Base-by-base conservation (phyloP, 345 rosid genomes). In the Populus alba region DNA sequence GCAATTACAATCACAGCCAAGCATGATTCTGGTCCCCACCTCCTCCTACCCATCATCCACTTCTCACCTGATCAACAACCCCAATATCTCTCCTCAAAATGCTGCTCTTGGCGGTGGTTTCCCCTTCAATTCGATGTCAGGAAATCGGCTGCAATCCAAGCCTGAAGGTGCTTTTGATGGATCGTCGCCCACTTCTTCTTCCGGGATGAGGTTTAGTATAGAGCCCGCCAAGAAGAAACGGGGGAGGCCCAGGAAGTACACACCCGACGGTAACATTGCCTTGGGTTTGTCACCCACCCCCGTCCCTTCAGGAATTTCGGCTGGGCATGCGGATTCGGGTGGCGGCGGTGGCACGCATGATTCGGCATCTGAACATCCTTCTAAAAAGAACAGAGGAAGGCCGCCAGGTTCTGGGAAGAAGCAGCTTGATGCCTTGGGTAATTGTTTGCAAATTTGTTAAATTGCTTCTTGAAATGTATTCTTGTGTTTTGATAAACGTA, bases 381-480 rank as follows among this genome's bases (percentile, higher is more conserved):
- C 86, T 29, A 97, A 97, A 87, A 87, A 87, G 68, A 85, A 87
- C 70, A 83, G 97, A 17, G 99, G 99, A 68, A 81, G 99, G 83
- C 99, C 99, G 16, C 97, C 98, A 18, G 98, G 99, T 47, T 86
- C 98, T 13, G 97, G 90, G 62, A 96, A 94, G 80, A 92, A 83
- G 81, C 99, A 96, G 85, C 89, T 97, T 7, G 97, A 97, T 72
- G 99, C 99, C 22, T 80, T 97, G 80, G 99, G 99, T 94, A 80
- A 45, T 59, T 23, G 65, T 23, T 27, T 59, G 65, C 29, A 59
- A 23, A 59, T 59, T 59, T 59, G 57, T 51, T 25, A 6, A 0
- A 9, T 8, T 1, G 41, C 51, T 25, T 38, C 25, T 23, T 35
- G 17, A 20, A 39, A 45, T 71, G 41, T 51, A 20, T 33, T 8